Evolutionary conservation across 805 yeast genomes (phyloP), one percentile per base, ranked within the genome.

Genomic region (Cyberlindnera maclurae): DNA sequence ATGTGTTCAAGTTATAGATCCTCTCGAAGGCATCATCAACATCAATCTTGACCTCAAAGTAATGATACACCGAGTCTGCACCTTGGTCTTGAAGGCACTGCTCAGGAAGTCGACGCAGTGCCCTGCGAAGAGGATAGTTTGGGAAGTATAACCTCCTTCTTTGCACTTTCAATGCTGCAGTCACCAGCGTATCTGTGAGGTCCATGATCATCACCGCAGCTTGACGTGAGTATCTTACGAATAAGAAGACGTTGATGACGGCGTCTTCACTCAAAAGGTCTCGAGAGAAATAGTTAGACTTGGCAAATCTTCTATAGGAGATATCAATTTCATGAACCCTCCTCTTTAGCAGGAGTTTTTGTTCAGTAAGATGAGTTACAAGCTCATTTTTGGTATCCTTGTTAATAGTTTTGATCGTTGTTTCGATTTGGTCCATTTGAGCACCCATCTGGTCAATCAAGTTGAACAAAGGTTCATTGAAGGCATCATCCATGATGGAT

Each of bases 1-100:
- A 69, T 0, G 74, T 68, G 44, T 68, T 68, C 16, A 65, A 46
- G 40, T 67, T 67, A 47, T 68, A 66, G 4, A 69, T 59, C 39
- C 64, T 57, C 34, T 64, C 68, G 45, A 71, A 69, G 1, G 70
- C 64, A 36, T 67, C 71, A 39, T 66, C 70, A 6, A 71, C 73
- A 35, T 68, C 74, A 12, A 54, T 34, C 39, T 66, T 65, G 1
- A 70, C 58, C 38, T 67, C 71, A 37, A 58, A 59, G 43, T 68
- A 71, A 30, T 65, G 60, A 15, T 63, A 58, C 7, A 67, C 64
- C n/a, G 63, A 58, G 18, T 65, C 65, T 3, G 70, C 67, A 15
- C 77, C 77, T 45, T 67, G 67, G 49, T 72, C 77, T 27, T 62
- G 57, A 6, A 65, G 51, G 43, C 71, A 68, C 33, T 63, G 70